These are phyloP conservation scores for Clavispora vitiphila DNA, from an alignment of 805 yeast species.

Conservation along the genomic window DNA sequence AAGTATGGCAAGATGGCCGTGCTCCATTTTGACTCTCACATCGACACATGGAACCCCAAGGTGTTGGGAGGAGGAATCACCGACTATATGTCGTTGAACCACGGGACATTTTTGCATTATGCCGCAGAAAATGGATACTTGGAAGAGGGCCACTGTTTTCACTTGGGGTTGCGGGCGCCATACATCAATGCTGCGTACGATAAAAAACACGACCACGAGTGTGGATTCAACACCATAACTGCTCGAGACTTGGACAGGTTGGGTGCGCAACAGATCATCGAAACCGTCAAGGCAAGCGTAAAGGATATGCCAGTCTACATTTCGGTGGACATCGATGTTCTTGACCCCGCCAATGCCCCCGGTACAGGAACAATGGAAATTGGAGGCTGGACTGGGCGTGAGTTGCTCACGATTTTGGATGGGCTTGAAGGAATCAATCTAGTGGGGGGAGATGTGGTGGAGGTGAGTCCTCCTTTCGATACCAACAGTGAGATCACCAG, in stretches of 20 bases:
- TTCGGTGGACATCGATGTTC: conserved; percentile 53
- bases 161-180: conserved; percentile 66
- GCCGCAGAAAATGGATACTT: conserved; percentile 65
- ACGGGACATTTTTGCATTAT: conserved; percentile 67
- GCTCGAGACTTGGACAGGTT: conserved; percentile 44
- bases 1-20: conserved; percentile 44
- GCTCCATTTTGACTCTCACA: conserved; percentile 63
- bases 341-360: conserved; percentile 71
- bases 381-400: conserved; percentile 66
- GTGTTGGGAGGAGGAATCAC: conserved; percentile 60
- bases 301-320: conserved; percentile 41
- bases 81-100: conserved; percentile 55
- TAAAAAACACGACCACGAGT: conserved; percentile 41
- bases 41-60: conserved; percentile 67
- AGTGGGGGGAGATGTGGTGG: conserved; percentile 76
- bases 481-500: conserved; percentile 57
- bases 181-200: conserved; percentile 39
- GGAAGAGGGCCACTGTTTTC: conserved; percentile 43
- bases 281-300: conserved; percentile 28
- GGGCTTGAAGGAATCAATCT: conserved; percentile 55
- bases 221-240: conserved; percentile 44
- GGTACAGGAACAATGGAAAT: conserved; percentile 79
- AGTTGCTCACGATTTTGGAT: conserved; percentile 54
- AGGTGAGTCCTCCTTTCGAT: conserved; percentile 64
- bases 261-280: conserved; percentile 35